These are phyloP conservation scores for Myrica gale DNA, from an alignment of 306 rosid species.

Conservation along the genomic window DNA sequence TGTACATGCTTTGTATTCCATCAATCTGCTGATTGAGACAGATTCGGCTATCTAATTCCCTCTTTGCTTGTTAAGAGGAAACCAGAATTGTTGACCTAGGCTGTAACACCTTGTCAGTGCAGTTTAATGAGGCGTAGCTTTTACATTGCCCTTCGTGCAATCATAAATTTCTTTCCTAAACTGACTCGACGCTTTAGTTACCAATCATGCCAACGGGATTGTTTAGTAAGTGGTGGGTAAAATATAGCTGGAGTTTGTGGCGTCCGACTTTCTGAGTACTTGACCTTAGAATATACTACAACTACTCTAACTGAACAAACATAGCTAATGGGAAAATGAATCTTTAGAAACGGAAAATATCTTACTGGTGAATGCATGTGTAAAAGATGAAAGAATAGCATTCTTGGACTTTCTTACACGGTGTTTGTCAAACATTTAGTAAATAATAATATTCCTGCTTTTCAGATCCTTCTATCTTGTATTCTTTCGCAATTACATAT, in stretches of 20 bases:
- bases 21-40: background rate
- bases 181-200: background rate
- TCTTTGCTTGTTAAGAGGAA: background rate
- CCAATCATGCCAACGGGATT: background rate
- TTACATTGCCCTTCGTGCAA: background rate
- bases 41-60: background rate
- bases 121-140: background rate
- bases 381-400: background rate
- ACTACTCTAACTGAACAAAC: background rate
- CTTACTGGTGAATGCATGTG: background rate
- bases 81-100: background rate
- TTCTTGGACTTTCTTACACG: background rate
- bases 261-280: background rate
- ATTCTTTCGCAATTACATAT: background rate
- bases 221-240: background rate
- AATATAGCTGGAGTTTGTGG: background rate
- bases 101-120: background rate
- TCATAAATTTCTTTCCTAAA: background rate
- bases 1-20: background rate
- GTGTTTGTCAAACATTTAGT: background rate
- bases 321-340: background rate
- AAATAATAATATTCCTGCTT: background rate
- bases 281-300: background rate
- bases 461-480: constrained; percentile 1
- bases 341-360: background rate